These are phyloP conservation scores for Pleodorina starrii DNA, from an alignment of 139 green algal genomes.

Conservation along the genomic window DNA sequence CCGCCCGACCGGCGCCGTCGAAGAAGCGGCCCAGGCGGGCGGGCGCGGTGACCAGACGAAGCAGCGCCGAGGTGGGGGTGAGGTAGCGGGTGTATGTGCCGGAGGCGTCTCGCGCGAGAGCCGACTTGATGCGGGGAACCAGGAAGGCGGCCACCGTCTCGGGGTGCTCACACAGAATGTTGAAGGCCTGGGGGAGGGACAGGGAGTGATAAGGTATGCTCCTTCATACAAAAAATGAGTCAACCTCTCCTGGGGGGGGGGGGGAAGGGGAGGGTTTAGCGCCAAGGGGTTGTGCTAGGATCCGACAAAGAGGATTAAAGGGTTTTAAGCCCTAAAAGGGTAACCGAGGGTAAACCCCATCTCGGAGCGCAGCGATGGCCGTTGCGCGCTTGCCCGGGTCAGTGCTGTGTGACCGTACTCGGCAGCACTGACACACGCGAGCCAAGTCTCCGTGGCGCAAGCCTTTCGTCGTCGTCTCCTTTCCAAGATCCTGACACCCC, in stretches of 20 bases:
- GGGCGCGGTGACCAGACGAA: constrained; percentile 74
- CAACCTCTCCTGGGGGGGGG: background rate
- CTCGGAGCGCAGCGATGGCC: too few species aligned
- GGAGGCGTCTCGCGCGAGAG: constrained; percentile 59
- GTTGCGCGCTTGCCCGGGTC: too few species aligned
- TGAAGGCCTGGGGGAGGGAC: constrained; percentile 82
- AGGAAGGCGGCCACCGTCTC: constrained; percentile 89
- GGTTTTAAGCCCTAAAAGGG: too few species aligned
- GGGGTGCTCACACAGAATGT: constrained; percentile 93
- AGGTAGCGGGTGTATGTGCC: constrained; percentile 78
- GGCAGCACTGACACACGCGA: too few species aligned
- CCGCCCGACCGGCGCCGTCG: constrained; percentile 61
- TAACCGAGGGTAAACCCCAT: too few species aligned
- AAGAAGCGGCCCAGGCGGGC: constrained; percentile 81
- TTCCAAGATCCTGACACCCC: too few species aligned
- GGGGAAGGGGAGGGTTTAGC: background rate
- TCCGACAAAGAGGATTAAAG: too few species aligned
- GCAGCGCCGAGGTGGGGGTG: constrained; percentile 71
- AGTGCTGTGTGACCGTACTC: too few species aligned
- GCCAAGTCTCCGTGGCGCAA: too few species aligned
- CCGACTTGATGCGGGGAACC: constrained; percentile 80
- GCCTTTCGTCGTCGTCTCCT: too few species aligned
- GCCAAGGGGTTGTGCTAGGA: background rate
- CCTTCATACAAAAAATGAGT: too few species aligned
- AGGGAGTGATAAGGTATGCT: too few species aligned